Evolutionary conservation across 768 basidiomycete species (phyloP), one percentile per base, ranked within the genome.

Genomic region (Agaricus subrufescens): DNA sequence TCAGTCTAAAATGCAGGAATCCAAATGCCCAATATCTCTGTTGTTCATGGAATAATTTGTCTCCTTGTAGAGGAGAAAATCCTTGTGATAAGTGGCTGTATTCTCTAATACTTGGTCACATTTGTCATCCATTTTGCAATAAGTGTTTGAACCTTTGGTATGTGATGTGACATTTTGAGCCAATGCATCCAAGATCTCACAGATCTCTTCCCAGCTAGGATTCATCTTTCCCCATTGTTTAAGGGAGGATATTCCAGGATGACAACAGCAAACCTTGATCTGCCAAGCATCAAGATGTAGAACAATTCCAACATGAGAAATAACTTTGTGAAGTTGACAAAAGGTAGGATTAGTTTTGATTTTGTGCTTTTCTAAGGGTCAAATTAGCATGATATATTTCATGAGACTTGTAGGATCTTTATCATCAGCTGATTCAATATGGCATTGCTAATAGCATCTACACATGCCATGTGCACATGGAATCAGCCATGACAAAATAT

Each of bases 291-390:
- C 61, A 5, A 74, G 50, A 8, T 52, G 30, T 0, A 50, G 8
- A 6, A 58, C 63, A 9, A 53, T 60, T 0, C 63, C 64, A 12
- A 23, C 56, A 46, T 74, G 59, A 0, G 12, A 14, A 8, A 74
- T 67, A 0, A 69, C 40, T 14, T 71, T 50, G 39, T 72, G 70
- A 62, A 68, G 72, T 11, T 39, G 14, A 5, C 27, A 23, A 45
- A 69, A 73, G 4, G 63, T 63, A 3, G 69, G 69, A 26, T 70
- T 66, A 2, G 60, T 34, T 2, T 23, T 51, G 45, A 66, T 61
- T 23, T 66, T 69, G 0, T 60, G 65, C 0, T 61, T 68, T 54
- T 72, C 65, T 12, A 58, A 50, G 3, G 66, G 69, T 0, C 60
- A 59, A 1, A 57, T 9, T 3, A 19, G 43, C 2, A 25, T 42